Evolutionary conservation across 345 rosid species (phyloP), one percentile per base, ranked within the genome.

Genomic region (Rhodamnia argentea): DNA sequence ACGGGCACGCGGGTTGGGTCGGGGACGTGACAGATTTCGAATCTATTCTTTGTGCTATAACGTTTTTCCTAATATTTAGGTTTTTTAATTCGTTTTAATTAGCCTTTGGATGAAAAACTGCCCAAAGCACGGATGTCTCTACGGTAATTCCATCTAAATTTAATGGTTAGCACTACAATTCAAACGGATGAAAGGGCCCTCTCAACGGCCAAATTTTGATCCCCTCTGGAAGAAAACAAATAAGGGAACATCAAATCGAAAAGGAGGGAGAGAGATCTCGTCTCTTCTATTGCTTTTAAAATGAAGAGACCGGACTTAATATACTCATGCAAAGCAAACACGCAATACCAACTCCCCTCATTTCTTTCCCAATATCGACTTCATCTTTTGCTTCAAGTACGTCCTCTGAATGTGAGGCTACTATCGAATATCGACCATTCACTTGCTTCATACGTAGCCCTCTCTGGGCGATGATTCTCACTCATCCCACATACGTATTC

Each of bases 371-470:
- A 44, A 6, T 44, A 44, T 52, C 8, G 18, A 75, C 87, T 85
- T 89, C 92, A 89, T 85, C 95, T 92, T 93, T 93, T 89, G 82
- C 96, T 93, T 94, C 89, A 95, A 90, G 96, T 82, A 92, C 93
- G 90, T 91, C 51, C 90, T 87, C 84, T 86, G 56, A 83, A 83
- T 27, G 42, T 82, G 86, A 91, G 60, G 42, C 50, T 58, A 58
- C 29, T 29, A 8, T 42, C 4, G 29, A 16, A 64, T 8, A 22
- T 13, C 50, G 55, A 47, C 55, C 3, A 32, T 24, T 82, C 83
- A 82, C 55, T 82, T 64, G 76, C 13, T 37, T 32, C 42, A 11
- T 64, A 29, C 76, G 6, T 29, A 29, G 20, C 8, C 6, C 76
- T 29, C 76, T 29, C 23, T 15, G 42, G 42, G 23, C 76, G 6